Evolutionary conservation across 768 basidiomycete genomes (phyloP).

Genomic region (Boletellus ananiceps): DNA sequence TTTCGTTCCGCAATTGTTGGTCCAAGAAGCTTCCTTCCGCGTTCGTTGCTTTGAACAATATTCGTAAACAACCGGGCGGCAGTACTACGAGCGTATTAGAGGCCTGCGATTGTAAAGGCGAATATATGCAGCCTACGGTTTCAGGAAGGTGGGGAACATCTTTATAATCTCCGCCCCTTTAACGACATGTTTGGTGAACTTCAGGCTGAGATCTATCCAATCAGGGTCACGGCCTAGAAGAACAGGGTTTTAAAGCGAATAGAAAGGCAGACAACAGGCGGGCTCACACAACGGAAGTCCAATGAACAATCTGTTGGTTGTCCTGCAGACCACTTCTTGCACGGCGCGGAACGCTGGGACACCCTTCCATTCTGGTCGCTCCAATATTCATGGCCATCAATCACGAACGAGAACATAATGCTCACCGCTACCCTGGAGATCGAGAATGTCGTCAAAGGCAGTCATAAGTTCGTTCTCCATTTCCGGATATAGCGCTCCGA

Average conservation of each 20-base stretch:
- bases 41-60: slow-evolving; percentile 1
- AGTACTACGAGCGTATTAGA: slow-evolving; percentile 9
- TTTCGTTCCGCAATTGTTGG: slow-evolving; percentile 29
- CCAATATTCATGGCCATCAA: neutral
- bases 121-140: slow-evolving; percentile 22
- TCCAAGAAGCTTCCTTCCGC: slow-evolving; percentile 14
- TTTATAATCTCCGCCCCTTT: slow-evolving; percentile 20
- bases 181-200: slow-evolving; percentile 29
- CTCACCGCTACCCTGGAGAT: slow-evolving; percentile 13
- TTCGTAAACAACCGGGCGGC: slow-evolving; percentile 13
- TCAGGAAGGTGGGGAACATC: slow-evolving; percentile 31
- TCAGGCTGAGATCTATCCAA: slow-evolving; percentile 28
- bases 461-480: slow-evolving; percentile 40
- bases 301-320: slow-evolving; percentile 44
- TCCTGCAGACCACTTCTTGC: slow-evolving; percentile 38
- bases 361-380: slow-evolving; percentile 35
- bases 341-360: slow-evolving; percentile 26
- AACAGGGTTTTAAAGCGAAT: neutral
- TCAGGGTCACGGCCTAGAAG: slow-evolving; percentile 36
- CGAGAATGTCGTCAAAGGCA: slow-evolving; percentile 38
- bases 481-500: slow-evolving; percentile 36
- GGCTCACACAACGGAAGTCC: slow-evolving; percentile 41
- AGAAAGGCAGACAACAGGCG: neutral
- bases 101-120: neutral
- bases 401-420: too few relatives aligned